phyloP scores from a whole-genome alignment of 306 rosid species.

The Begonia masoniana region DNA sequence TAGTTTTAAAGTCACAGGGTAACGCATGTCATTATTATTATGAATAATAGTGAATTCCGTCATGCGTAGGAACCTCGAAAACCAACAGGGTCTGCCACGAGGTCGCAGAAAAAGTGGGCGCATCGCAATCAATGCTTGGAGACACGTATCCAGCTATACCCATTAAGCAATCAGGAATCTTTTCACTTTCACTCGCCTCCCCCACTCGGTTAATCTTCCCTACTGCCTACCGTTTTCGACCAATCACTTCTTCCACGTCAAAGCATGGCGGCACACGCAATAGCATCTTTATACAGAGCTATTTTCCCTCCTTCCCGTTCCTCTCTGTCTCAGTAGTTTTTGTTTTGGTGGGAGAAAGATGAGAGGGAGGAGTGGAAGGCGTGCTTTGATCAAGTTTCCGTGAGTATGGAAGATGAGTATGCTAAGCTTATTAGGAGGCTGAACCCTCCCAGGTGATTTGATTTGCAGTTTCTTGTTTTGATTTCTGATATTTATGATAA shows the following conservation, averaged over 20 bases:
- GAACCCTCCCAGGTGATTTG: constrained; percentile 45
- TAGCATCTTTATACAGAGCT: no score
- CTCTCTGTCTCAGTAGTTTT: background rate
- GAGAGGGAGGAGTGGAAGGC: background rate
- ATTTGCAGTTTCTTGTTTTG: background rate
- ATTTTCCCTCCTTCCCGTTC: background rate
- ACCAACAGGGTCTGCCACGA: no score
- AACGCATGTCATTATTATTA: no score
- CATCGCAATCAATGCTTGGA: no score
- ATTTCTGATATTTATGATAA: background rate
- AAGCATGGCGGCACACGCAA: no score
- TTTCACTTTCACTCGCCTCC: no score
- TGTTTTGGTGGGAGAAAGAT: background rate
- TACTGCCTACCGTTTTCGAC: background rate
- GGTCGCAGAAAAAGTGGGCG: no score
- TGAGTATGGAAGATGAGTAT: constrained; percentile 40
- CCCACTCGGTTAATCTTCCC: background rate
- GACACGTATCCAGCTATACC: no score
- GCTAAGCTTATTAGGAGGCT: constrained; percentile 48
- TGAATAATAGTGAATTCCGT: no score
- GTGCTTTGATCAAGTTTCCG: background rate
- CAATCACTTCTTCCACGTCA: background rate
- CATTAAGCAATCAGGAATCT: no score
- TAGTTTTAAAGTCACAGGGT: no score
- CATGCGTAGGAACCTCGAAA: no score